Evolutionary conservation across 1,139 yeast species (phyloP).

Genomic region (Taphrina pruni): DNA sequence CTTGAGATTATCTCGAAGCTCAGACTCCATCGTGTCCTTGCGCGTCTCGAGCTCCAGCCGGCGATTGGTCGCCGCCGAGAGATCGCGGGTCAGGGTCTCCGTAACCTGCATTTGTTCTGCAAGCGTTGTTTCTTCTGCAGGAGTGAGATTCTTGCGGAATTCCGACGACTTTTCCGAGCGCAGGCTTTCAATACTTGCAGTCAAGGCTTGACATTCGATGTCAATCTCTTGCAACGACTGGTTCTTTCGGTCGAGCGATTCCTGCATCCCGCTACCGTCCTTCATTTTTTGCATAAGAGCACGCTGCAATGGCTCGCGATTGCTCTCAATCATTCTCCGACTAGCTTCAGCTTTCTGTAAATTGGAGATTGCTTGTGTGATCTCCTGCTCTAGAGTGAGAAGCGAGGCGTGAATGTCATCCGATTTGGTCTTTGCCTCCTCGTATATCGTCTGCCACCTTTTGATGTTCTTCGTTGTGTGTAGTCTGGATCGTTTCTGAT

Average conservation of each 20-base stretch:
- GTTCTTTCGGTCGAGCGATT: slow-evolving; percentile 39
- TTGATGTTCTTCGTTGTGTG: slow-evolving; percentile 69
- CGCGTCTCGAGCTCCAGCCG: slow-evolving; percentile 61
- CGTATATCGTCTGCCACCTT: slow-evolving; percentile 60
- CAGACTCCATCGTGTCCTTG: slow-evolving; percentile 62
- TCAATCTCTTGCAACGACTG: slow-evolving; percentile 48
- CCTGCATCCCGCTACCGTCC: slow-evolving; percentile 52
- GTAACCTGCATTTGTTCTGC: slow-evolving; percentile 51
- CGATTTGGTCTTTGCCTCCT: slow-evolving; percentile 55
- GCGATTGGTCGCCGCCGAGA: slow-evolving; percentile 56
- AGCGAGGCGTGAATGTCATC: slow-evolving; percentile 53
- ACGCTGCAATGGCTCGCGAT: slow-evolving; percentile 58
- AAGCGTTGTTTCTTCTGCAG: slow-evolving; percentile 58
- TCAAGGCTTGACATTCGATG: slow-evolving; percentile 50
- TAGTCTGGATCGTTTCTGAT: slow-evolving; percentile 68
- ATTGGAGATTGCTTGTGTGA: slow-evolving; percentile 58
- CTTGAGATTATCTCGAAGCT: slow-evolving; percentile 62
- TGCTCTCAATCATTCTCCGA: slow-evolving; percentile 54
- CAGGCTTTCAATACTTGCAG: slow-evolving; percentile 53
- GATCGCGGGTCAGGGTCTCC: slow-evolving; percentile 54
- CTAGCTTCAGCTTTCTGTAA: slow-evolving; percentile 58
- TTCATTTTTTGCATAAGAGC: slow-evolving; percentile 56
- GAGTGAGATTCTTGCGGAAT: slow-evolving; percentile 62
- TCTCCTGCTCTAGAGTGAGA: slow-evolving; percentile 56
- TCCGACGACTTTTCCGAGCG: slow-evolving; percentile 61